phyloP scores from a whole-genome alignment of 495 filamentous ascomycete genomes.

The Annulohypoxylon bovei region DNA sequence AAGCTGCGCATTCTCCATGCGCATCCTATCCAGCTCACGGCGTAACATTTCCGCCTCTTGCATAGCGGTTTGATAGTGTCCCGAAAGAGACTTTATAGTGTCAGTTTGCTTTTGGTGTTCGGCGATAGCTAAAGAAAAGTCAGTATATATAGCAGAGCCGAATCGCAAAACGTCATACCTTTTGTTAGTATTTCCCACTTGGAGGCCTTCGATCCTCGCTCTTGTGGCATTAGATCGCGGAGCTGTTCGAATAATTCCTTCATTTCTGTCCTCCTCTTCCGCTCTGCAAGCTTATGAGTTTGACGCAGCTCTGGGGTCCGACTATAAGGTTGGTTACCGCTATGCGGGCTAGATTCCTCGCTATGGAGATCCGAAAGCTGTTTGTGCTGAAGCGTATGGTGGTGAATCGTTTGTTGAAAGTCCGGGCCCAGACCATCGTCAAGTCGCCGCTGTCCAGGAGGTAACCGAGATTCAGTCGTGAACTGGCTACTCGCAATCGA shows the following conservation, averaged over 20 bases:
- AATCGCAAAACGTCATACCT: slow-evolving; percentile 63
- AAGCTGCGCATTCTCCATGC: slow-evolving; percentile 66
- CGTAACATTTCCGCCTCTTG: slow-evolving; percentile 59
- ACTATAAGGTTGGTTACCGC: slow-evolving; percentile 81
- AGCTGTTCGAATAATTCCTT: slow-evolving; percentile 94
- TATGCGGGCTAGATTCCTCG: slow-evolving; percentile 63
- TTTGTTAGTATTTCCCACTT: slow-evolving; percentile 99
- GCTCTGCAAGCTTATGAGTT: slow-evolving; percentile 94
- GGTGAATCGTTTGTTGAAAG: slow-evolving; percentile 65
- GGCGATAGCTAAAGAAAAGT: slow-evolving; percentile 56
- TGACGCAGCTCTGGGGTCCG: slow-evolving; percentile 93
- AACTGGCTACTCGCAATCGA: slow-evolving; percentile 79
- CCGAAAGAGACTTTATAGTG: slow-evolving; percentile 49
- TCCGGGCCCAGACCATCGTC: slow-evolving; percentile 62
- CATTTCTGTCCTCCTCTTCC: slow-evolving; percentile 97
- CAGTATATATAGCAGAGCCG: slow-evolving; percentile 8
- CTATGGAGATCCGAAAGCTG: slow-evolving; percentile 73
- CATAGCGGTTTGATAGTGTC: slow-evolving; percentile 47
- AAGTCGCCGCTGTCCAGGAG: slow-evolving; percentile 73
- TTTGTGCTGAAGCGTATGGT: slow-evolving; percentile 80
- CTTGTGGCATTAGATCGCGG: slow-evolving; percentile 81
- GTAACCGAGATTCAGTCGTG: slow-evolving; percentile 73
- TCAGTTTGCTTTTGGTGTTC: slow-evolving; percentile 62
- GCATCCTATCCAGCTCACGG: slow-evolving; percentile 60
- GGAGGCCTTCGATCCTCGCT: slow-evolving; percentile 90